These are phyloP conservation scores for Lactarius evosmus DNA, from an alignment of 768 basidiomycete genomes.

Conservation along the genomic window DNA sequence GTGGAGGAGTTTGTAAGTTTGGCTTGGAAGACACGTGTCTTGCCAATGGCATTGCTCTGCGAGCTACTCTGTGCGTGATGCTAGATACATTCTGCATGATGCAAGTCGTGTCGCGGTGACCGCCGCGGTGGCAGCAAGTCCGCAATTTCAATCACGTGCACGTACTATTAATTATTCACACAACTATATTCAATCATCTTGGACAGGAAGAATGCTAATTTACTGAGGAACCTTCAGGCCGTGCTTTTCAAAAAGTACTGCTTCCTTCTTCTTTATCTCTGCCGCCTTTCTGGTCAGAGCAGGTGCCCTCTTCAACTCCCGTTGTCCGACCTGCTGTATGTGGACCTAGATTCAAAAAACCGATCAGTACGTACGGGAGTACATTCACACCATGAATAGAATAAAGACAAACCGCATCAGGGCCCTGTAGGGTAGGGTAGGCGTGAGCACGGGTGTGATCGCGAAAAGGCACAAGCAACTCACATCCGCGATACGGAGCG, in stretches of 20 bases:
- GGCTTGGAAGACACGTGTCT: constrained; percentile 29
- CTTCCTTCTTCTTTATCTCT: constrained; percentile 60
- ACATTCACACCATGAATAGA: neutral
- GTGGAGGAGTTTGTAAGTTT: constrained; percentile 12
- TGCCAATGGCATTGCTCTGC: neutral
- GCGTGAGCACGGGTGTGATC: constrained; percentile 5
- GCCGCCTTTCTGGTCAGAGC: constrained; percentile 51
- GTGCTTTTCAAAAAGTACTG: constrained; percentile 54
- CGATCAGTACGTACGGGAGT: constrained; percentile 7
- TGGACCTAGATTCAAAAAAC: constrained; percentile 58
- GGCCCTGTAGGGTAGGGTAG: constrained; percentile 49
- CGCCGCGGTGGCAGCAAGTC: neutral
- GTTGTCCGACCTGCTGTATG: constrained; percentile 90
- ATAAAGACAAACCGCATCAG: constrained; percentile 59
- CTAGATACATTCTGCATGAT: constrained; percentile 17
- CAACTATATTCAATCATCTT: neutral
- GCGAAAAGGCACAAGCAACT: constrained; percentile 30
- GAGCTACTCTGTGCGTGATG: constrained; percentile 10
- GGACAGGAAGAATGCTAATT: constrained; percentile 13
- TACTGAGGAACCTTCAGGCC: constrained; percentile 59
- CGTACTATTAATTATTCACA: neutral
- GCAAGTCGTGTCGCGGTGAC: neutral
- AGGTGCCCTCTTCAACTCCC: constrained; percentile 78
- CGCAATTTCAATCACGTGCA: neutral
- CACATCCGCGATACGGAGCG: constrained; percentile 85